Evolutionary conservation across 805 yeast genomes (phyloP), one percentile per base, ranked within the genome.

Genomic region (Yamadazyma scolyti): DNA sequence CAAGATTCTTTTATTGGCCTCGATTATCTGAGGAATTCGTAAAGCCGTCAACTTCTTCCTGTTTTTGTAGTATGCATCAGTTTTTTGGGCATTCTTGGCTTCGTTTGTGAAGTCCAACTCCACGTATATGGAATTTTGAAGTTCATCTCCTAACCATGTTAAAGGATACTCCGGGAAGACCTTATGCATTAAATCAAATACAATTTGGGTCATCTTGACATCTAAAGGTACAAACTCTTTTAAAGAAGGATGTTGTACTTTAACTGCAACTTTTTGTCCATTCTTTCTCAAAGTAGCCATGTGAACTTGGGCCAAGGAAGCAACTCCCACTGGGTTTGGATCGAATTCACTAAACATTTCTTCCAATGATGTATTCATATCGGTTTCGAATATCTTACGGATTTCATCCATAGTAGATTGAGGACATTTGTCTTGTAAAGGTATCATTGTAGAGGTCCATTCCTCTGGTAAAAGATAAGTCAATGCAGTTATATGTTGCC

Each of bases 291-390:
- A 52, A 2, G 56, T 70, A 0, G 94, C 99, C 15, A 67, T 61
- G 58, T 93, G 97, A 4, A 93, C 99, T 51, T 93, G 99, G 0
- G 98, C 98, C 42, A 93, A 66, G 1, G 96, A 86, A 0, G 98
- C 98, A 4, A 86, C 94, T 2, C 98, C 99, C 24, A 93, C 79
- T 0, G 99, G 98, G 7, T 52, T 56, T 0, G 73, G 69, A 37
- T 81, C 73, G 48, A 93, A 85, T 23, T 71, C 75, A 7, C 61
- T 54, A 54, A 93, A 93, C 24, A 77, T 43, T 1, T 83, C 93
- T 12, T 68, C 71, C 9, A 90, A 51, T 2, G 64, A 38, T 9
- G 51, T 44, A 2, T 88, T 88, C 40, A 83, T 61, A 53, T 93
- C 99, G 2, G 55, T 50, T 27, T 52, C 46, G 46, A 93, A 78